Percentiles rank a stretch among this genome's conserved stretches.
Evolutionary conservation across 345 rosid genomes (phyloP).

Genomic region (Ailanthus altissimus): DNA sequence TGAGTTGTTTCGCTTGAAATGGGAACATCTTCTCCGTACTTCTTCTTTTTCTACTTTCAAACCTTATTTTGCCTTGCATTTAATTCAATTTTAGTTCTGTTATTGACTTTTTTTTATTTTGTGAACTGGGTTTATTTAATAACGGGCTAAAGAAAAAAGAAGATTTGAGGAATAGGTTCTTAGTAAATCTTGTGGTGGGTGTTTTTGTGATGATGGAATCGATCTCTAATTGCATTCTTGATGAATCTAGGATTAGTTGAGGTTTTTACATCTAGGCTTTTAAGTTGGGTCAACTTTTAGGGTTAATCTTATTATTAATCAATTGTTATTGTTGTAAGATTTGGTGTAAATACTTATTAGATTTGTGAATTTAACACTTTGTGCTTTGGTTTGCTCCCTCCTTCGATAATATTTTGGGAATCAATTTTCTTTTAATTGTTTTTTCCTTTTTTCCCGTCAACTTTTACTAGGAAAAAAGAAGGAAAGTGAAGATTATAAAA

Average conservation of each 20-base stretch:
- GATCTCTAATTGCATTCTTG: slow-evolving; percentile 38
- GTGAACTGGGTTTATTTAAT: slow-evolving; percentile 19
- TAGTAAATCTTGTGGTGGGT: slow-evolving; percentile 1
- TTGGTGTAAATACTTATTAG: slow-evolving; percentile 42
- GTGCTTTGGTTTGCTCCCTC: slow-evolving; percentile 32
- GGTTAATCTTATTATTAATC: not conserved
- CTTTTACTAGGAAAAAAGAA: not conserved
- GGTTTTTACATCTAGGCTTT: slow-evolving; percentile 13
- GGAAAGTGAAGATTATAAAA: slow-evolving; percentile 1
- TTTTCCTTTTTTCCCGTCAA: slow-evolving; percentile 17
- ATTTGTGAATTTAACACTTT: slow-evolving; percentile 24
- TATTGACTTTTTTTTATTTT: not conserved
- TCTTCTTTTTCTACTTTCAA: slow-evolving; percentile 61
- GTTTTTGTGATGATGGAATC: slow-evolving; percentile 32
- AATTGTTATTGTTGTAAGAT: slow-evolving; percentile 12
- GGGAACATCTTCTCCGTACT: slow-evolving; percentile 60
- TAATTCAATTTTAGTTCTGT: slow-evolving; percentile 24
- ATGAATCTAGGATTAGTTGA: slow-evolving; percentile 46
- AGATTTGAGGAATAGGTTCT: not conserved
- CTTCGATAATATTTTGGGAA: slow-evolving; percentile 41
- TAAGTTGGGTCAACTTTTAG: not conserved
- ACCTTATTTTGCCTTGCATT: slow-evolving; percentile 65
- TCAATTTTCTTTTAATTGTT: slow-evolving; percentile 21
- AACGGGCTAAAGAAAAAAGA: not conserved
- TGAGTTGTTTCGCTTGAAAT: slow-evolving; percentile 54